A percentile compares a stretch with the other conserved stretches of the same genome.
Conservation (phyloP, 257 asterid species). For the Striga asiatica region DNA sequence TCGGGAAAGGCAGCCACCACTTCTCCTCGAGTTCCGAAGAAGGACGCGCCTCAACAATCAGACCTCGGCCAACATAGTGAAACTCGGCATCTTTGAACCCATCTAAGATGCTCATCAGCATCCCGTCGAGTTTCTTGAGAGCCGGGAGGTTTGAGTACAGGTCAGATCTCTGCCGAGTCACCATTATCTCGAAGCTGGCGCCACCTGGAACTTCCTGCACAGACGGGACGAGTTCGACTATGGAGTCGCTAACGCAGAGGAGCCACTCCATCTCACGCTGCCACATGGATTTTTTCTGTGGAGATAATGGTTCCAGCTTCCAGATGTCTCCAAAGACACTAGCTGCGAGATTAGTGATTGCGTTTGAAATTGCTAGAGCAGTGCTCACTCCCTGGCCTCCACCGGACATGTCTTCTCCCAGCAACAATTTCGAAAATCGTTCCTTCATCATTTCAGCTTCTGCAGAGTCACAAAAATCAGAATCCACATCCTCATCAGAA, state of each 20-base stretch:
- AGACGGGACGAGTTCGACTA: conserved; percentile 82
- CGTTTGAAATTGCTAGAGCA: conserved; percentile 90
- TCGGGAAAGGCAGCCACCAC: conserved; percentile 93
- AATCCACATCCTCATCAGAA: too few species aligned
- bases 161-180: conserved; percentile 67
- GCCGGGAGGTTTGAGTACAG: conserved; percentile 73
- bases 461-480: too few species aligned
- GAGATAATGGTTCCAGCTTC: conserved; percentile 74
- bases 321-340: conserved; percentile 79
- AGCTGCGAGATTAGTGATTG: conserved; percentile 91
- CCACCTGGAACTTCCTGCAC: conserved; percentile 71
- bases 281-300: conserved; percentile 58
- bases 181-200: conserved; percentile 77
- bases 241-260: conserved; percentile 73
- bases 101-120: conserved; percentile 63
- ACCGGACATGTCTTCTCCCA: conserved; percentile 98
- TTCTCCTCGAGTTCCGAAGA: conserved; percentile 59
- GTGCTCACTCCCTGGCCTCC: conserved; percentile 89
- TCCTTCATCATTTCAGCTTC: conserved; percentile 77
- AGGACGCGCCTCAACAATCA: conserved; percentile 31
- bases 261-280: conserved; percentile 88
- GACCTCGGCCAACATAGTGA: conserved; percentile 65
- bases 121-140: conserved; percentile 69
- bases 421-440: conserved; percentile 66
- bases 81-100: conserved; percentile 66